These are phyloP conservation scores for Plasmodium blacklocki DNA, from an alignment of 169 alveolate genomes.

Conservation along the genomic window DNA sequence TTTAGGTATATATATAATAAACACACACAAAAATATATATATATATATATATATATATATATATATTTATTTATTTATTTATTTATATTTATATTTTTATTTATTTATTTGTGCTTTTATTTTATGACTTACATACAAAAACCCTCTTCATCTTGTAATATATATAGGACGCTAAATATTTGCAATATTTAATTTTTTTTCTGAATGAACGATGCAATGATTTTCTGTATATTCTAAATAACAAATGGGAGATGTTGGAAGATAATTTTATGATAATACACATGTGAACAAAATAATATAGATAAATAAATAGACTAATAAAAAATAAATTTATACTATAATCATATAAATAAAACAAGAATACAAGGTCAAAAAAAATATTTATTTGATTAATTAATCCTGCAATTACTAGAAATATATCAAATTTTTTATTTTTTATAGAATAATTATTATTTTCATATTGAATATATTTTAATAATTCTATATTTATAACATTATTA, in stretches of 20 bases:
- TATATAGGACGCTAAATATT: neutral
- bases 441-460: conserved; percentile 70
- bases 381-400: conserved; percentile 69
- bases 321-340: conserved; percentile 24
- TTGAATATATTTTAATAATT: conserved; percentile 62
- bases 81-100: neutral
- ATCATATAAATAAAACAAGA: conserved; percentile 52
- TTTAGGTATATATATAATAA: neutral
- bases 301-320: conserved; percentile 31
- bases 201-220: conserved; percentile 7
- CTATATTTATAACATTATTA: conserved; percentile 33
- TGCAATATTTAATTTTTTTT: neutral
- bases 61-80: neutral
- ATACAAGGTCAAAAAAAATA: conserved; percentile 35
- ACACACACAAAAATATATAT: neutral
- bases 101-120: neutral
- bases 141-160: neutral
- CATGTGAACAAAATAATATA: conserved; percentile 37
- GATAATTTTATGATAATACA: conserved; percentile 20
- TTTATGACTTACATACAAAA: conserved; percentile 17
- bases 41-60: neutral
- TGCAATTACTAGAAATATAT: conserved; percentile 27
- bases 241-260: neutral
- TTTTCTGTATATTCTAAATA: conserved; percentile 31
- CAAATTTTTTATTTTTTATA: conserved; percentile 22